Evolutionary conservation across 345 rosid genomes (phyloP), one percentile per base, ranked within the genome.

Genomic region (Lumnitzera racemosa): DNA sequence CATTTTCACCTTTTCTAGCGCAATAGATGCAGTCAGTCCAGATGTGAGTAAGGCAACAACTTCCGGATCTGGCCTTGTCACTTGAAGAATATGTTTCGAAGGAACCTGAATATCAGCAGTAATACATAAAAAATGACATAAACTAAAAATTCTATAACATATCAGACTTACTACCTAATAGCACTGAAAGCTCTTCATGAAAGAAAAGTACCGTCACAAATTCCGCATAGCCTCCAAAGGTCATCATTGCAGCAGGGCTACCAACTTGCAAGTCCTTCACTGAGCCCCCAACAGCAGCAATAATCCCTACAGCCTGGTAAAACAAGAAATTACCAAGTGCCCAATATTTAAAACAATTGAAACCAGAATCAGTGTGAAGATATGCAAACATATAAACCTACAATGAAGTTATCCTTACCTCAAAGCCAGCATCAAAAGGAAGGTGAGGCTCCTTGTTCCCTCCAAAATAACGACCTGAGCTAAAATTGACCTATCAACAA

Each of bases 21-120:
- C 96, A 53, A 85, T 92, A 62, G 94, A 89, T 12, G 98, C 98
- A 50, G 98, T 92, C 66, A 92, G 70, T 59, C 98, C 98, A 15
- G 98, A 92, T 65, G 98, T 92, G 76, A 92, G 98, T 96, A 92
- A 83, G 61, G 96, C 98, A 76, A 92, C 88, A 67, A 89, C 96
- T 80, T 92, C 96, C 25, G 98, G 94, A 64, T 87, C 96, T 55
- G 96, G 98, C 65, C 88, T 85, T 63, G 94, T 83, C 61, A 92
- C 89, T 55, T 96, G 88, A 74, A 92, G 94, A 54, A 92, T 68
- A 20, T 87, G 87, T 72, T 83, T 89, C 55, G 88, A 71, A 53
- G 78, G 75, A 62, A 91, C 91, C 98, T 91, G 66, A 9, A 57
- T 56, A 53, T 51, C 61, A 25, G 47, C 56, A 59, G 14, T 52